Percentiles rank a stretch among this genome's conserved stretches.
Evolutionary conservation across 2,329 filamentous ascomycete genomes (phyloP).

Genomic region (Aspergillus neoniger): DNA sequence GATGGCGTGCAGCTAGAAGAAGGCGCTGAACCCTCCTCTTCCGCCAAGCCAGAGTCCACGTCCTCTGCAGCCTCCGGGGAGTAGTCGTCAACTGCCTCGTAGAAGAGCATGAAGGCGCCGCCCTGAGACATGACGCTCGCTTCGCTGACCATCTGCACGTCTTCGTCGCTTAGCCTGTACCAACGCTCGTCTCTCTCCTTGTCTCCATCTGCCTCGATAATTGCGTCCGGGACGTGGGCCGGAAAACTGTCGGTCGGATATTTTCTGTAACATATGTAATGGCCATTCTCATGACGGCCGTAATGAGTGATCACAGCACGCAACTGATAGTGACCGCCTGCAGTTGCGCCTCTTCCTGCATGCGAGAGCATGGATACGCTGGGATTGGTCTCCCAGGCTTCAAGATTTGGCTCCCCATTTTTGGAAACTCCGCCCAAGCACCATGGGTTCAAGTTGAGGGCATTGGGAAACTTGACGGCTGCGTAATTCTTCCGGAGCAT

Average conservation of each 20-base stretch:
- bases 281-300: conserved; percentile 89
- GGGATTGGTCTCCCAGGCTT: conserved; percentile 72
- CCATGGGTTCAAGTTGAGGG: conserved; percentile 80
- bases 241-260: conserved; percentile 53
- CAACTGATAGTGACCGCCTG: conserved; percentile 65
- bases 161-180: conserved; percentile 91
- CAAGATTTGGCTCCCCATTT: conserved; percentile 47
- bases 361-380: conserved; percentile 72
- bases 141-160: conserved; percentile 73
- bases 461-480: conserved; percentile 71
- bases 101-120: conserved; percentile 96
- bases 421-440: conserved; percentile 64
- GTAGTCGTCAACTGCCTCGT: conserved; percentile 67
- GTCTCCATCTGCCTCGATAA: conserved; percentile 35
- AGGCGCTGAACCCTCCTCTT: conserved; percentile 20
- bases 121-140: conserved; percentile 71
- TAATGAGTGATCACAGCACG: conserved; percentile 85
- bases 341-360: conserved; percentile 54
- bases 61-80: not conserved
- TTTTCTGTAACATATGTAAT: conserved; percentile 89
- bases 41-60: conserved; percentile 6
- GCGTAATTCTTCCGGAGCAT: conserved; percentile 81
- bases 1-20: conserved; percentile 24
- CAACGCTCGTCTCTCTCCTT: conserved; percentile 59
- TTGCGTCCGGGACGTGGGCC: conserved; percentile 32